These are phyloP conservation scores for Fusarium sp. DNA, from an alignment of 2,329 filamentous ascomycete genomes.

Conservation along the genomic window DNA sequence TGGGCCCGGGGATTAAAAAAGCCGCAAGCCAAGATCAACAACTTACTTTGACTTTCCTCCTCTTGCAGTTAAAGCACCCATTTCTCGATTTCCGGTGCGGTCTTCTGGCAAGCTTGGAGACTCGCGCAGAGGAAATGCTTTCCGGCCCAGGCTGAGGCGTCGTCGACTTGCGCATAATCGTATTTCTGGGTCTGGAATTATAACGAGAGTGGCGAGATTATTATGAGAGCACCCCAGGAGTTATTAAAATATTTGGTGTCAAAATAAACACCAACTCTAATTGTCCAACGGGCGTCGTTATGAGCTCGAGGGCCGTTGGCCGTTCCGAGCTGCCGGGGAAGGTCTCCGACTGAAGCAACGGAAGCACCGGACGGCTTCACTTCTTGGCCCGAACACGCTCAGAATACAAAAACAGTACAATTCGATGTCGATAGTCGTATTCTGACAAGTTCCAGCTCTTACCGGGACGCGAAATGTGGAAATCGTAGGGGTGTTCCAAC, in stretches of 20 bases:
- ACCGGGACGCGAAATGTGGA: constrained; percentile 5
- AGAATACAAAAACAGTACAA: constrained; percentile 21
- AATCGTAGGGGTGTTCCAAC: constrained; percentile 23
- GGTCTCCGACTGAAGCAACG: constrained; percentile 33
- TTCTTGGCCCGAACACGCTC: constrained; percentile 29
- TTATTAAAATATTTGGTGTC: constrained; percentile 1
- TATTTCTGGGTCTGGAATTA: constrained; percentile 11
- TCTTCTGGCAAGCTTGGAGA: constrained; percentile 43
- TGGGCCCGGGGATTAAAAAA: not conserved
- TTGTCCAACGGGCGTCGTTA: constrained; percentile 22
- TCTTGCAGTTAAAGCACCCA: constrained; percentile 47
- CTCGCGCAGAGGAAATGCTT: constrained; percentile 38
- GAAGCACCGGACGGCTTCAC: constrained; percentile 43
- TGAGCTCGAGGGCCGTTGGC: constrained; percentile 15
- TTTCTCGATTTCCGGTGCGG: constrained; percentile 46
- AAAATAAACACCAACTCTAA: constrained; percentile 19
- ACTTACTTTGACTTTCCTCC: constrained; percentile 46
- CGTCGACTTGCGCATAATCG: constrained; percentile 26
- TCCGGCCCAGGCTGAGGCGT: constrained; percentile 40
- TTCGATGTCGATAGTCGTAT: constrained; percentile 3
- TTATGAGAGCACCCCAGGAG: constrained; percentile 2
- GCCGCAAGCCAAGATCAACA: not conserved
- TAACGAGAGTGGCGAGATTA: constrained; percentile 5
- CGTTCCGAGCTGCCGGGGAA: constrained; percentile 35
- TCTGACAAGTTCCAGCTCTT: constrained; percentile 10